These are phyloP conservation scores for Mycena citricolor DNA, from an alignment of 1,284 basidiomycete genomes.

Conservation along the genomic window DNA sequence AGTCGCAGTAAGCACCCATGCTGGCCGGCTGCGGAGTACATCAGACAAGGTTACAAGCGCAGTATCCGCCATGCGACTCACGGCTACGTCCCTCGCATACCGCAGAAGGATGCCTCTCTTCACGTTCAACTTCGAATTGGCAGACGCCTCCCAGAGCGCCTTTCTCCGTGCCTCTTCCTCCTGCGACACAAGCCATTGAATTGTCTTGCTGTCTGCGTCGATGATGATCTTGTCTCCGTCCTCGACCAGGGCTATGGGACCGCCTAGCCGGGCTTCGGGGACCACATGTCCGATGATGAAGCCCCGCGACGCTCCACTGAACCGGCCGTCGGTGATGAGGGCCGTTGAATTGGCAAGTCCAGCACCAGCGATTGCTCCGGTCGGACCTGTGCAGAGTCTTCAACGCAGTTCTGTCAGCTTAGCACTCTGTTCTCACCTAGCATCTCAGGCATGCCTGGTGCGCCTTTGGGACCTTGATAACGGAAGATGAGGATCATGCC, in stretches of 20 bases:
- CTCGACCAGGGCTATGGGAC: conserved; percentile 91
- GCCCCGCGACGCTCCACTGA: conserved; percentile 73
- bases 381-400: conserved; percentile 54
- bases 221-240: conserved; percentile 90
- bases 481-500: conserved; percentile 89
- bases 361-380: conserved; percentile 90
- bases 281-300: conserved; percentile 81
- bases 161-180: conserved; percentile 74
- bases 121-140: conserved; percentile 66
- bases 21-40: conserved; percentile 57
- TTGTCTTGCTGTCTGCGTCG: conserved; percentile 75
- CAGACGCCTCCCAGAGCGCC: conserved; percentile 69
- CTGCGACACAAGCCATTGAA: conserved; percentile 82
- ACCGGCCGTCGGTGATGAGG: conserved; percentile 94
- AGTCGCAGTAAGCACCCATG: conserved; percentile 78
- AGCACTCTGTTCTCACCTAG: conserved; percentile 24
- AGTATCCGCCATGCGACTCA: conserved; percentile 48
- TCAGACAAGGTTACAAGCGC: conserved; percentile 13
- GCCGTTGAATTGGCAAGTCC: conserved; percentile 90
- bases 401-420: not conserved
- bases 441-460: conserved; percentile 94
- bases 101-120: conserved; percentile 70
- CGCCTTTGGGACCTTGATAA: conserved; percentile 96
- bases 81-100: conserved; percentile 80
- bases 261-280: conserved; percentile 90